A percentile compares a stretch with the other conserved stretches of the same genome.
phyloP scores from a whole-genome alignment of 2,329 filamentous ascomycete genomes.

The Emmonsiellopsis sp. region DNA sequence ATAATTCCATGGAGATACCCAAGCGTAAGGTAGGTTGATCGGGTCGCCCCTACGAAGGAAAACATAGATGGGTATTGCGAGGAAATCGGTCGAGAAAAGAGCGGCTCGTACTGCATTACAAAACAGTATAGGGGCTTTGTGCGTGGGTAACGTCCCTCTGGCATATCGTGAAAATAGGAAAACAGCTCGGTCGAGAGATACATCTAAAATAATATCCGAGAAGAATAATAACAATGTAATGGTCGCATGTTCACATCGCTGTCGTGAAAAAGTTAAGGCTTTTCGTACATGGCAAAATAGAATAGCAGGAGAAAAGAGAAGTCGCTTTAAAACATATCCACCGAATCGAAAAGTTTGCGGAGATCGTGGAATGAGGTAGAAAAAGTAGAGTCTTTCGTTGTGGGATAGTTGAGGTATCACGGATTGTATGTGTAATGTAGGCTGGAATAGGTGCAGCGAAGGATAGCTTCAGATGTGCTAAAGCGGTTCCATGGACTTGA shows the following conservation, averaged over 20 bases:
- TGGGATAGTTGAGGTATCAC: too few species aligned
- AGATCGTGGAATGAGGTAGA: neutral
- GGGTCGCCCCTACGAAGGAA: too few species aligned
- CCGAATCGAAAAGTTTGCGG: neutral
- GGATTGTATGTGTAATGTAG: too few species aligned
- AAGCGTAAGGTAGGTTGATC: too few species aligned
- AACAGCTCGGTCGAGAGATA: neutral
- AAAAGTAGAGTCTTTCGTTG: too few species aligned
- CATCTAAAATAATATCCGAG: neutral
- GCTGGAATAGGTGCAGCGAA: too few species aligned
- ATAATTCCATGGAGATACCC: neutral
- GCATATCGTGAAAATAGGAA: neutral
- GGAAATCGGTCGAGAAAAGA: neutral
- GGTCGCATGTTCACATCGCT: conserved; percentile 19
- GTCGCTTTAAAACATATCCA: conserved; percentile 1
- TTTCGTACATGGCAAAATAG: neutral
- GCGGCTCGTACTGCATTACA: neutral
- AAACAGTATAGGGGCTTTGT: neutral
- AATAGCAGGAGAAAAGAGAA: conserved; percentile 1
- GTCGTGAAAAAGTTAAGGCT: conserved; percentile 20
- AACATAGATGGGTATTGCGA: neutral
- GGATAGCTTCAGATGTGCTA: too few species aligned
- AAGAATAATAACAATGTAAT: neutral
- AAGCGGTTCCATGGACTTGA: too few species aligned
- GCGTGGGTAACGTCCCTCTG: neutral